Conservation (phyloP, 208 protist species). For the Acanthamoeba rhysodes region DNA sequence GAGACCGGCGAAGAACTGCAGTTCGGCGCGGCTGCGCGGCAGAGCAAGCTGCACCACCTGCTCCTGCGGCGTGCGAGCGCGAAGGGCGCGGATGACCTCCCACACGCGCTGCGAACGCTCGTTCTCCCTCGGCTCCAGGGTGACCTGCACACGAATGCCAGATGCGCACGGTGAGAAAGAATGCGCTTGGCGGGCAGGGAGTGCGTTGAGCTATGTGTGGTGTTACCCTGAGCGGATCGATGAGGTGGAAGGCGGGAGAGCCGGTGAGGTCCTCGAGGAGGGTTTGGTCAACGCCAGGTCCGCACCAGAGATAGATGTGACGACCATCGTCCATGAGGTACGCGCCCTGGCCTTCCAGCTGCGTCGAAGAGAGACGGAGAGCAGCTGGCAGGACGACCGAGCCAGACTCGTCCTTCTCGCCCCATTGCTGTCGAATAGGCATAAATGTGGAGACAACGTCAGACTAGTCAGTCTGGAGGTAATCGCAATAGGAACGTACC, state of each 20-base stretch:
- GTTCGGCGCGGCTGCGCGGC: conserved; percentile 45
- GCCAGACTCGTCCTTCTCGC: conserved; percentile 11
- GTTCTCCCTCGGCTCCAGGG: neutral
- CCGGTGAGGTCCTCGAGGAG: conserved; percentile 8
- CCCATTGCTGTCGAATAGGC: neutral
- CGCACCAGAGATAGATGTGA: conserved; percentile 64
- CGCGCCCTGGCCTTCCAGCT: conserved; percentile 11
- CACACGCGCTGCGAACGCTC: conserved; percentile 51
- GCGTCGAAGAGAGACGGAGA: neutral
- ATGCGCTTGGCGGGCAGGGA: neutral
- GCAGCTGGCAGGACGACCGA: neutral
- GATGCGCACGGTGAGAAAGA: neutral
- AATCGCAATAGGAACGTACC: neutral
- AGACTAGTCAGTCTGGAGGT: neutral
- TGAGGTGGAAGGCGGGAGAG: conserved; percentile 33
- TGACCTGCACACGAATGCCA: neutral
- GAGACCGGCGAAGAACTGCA: conserved; percentile 47
- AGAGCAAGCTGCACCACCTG: conserved; percentile 19
- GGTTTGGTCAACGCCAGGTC: neutral
- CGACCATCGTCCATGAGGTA: conserved; percentile 64
- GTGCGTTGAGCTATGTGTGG: neutral
- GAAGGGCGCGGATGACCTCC: conserved; percentile 59
- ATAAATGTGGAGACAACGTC: too few species aligned
- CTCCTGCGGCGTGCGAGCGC: conserved; percentile 40
- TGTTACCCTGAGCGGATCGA: conserved; percentile 32